phyloP scores from a whole-genome alignment of 2,329 filamentous ascomycete genomes.

The Apiospora koreana region DNA sequence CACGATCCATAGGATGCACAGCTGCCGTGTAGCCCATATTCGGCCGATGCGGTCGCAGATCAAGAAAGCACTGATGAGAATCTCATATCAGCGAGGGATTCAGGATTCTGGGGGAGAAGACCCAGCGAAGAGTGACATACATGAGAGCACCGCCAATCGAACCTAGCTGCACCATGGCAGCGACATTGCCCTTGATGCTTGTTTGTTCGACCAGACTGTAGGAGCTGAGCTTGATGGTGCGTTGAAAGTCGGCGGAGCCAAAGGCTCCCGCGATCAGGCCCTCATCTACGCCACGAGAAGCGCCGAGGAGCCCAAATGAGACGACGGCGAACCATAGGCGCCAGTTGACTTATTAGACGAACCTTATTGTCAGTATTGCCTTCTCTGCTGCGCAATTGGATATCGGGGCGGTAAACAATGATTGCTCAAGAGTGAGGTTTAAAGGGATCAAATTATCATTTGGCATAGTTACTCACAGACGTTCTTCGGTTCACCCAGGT shows the following conservation, averaged over 20 bases:
- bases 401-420: background rate
- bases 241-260: constrained; percentile 65
- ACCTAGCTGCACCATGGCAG: constrained; percentile 80
- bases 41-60: constrained; percentile 63
- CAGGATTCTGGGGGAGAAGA: background rate
- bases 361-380: background rate
- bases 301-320: constrained; percentile 74
- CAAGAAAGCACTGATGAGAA: constrained; percentile 50
- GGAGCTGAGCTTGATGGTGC: constrained; percentile 56
- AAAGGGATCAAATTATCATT: no score
- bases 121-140: constrained; percentile 37
- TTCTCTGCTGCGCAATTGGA: background rate
- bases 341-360: constrained; percentile 60
- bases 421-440: background rate
- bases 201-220: constrained; percentile 57
- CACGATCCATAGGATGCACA: constrained; percentile 58
- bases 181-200: constrained; percentile 75
- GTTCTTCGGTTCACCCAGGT: constrained; percentile 67
- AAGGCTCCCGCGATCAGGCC: constrained; percentile 75
- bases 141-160: constrained; percentile 71
- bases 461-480: constrained; percentile 53
- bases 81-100: constrained; percentile 4
- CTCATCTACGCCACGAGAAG: constrained; percentile 78
- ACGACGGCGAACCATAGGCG: constrained; percentile 75
- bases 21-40: constrained; percentile 60